Evolutionary conservation across 1,284 basidiomycete genomes (phyloP).

Genomic region (Trichosporon coremiiforme): DNA sequence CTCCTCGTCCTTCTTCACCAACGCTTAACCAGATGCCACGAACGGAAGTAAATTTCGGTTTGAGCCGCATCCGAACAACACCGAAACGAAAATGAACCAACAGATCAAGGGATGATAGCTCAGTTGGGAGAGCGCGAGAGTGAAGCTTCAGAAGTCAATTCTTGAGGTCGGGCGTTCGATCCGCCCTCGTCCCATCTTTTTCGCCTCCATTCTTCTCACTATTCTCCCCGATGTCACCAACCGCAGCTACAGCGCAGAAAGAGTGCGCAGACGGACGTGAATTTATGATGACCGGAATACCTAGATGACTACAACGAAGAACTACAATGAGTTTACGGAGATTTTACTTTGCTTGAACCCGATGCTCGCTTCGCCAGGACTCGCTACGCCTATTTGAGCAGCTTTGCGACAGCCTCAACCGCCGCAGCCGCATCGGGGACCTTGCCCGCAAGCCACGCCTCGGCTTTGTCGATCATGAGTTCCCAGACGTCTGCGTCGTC

Average conservation of each 20-base stretch:
- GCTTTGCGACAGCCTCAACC: background rate
- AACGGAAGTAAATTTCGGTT: conserved; percentile 13
- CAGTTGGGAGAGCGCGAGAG: conserved; percentile 20
- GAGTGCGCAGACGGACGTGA: too few relatives aligned
- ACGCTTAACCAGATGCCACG: background rate
- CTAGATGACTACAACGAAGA: too few relatives aligned
- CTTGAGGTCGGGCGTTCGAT: conserved; percentile 20
- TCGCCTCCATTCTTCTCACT: background rate
- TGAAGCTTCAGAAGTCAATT: conserved; percentile 20
- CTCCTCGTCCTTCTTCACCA: too few relatives aligned
- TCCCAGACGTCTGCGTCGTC: conserved; percentile 29
- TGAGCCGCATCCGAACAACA: too few relatives aligned
- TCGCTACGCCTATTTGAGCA: background rate
- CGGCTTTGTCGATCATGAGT: conserved; percentile 31
- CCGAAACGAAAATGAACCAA: too few relatives aligned
- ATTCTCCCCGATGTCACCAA: too few relatives aligned
- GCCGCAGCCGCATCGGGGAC: background rate
- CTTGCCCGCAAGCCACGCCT: conserved; percentile 24
- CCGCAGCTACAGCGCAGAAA: too few relatives aligned
- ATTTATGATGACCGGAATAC: too few relatives aligned
- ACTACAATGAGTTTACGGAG: too few relatives aligned
- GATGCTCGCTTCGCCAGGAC: too few relatives aligned
- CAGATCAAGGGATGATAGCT: conserved; percentile 20
- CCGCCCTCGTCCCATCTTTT: conserved; percentile 20
- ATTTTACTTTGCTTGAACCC: too few relatives aligned